A percentile compares a stretch with the other conserved stretches of the same genome.
phyloP scores from a whole-genome alignment of 2,329 filamentous ascomycete genomes.

The Ophiostoma sp. region DNA sequence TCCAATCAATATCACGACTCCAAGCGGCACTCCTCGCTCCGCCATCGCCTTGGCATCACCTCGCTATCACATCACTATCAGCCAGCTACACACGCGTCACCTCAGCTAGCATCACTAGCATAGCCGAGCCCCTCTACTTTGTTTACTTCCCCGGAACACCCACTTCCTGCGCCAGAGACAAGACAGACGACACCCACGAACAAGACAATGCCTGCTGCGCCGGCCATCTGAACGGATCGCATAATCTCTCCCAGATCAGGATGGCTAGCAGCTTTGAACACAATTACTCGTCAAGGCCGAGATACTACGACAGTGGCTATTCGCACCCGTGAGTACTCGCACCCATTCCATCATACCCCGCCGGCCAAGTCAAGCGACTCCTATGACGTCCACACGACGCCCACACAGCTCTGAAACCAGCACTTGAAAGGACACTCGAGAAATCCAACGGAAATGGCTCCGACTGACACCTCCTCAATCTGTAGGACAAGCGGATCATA shows the following conservation, averaged over 20 bases:
- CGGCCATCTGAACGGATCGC: slow-evolving; percentile 18
- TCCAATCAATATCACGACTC: neutral
- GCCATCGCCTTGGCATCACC: neutral
- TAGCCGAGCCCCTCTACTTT: neutral
- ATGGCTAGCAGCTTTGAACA: slow-evolving; percentile 20
- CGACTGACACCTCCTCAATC: neutral
- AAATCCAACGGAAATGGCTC: neutral
- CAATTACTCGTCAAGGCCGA: slow-evolving; percentile 18
- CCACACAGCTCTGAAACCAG: neutral
- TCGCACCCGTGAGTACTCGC: slow-evolving; percentile 20
- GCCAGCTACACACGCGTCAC: neutral
- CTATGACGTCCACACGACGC: neutral
- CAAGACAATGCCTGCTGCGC: slow-evolving; percentile 19
- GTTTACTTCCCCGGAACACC: slow-evolving; percentile 9
- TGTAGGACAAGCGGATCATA: slow-evolving; percentile 3
- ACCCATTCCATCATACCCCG: slow-evolving; percentile 15
- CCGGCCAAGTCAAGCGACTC: slow-evolving; percentile 7
- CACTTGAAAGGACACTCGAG: neutral
- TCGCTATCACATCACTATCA: neutral
- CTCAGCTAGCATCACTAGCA: slow-evolving; percentile 6
- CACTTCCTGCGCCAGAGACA: neutral
- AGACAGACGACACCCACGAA: slow-evolving; percentile 14
- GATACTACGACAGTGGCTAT: slow-evolving; percentile 17
- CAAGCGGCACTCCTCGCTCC: neutral
- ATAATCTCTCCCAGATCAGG: slow-evolving; percentile 11